Base-by-base conservation (phyloP, 306 rosid genomes). In the Gynostemma pentaphyllum region DNA sequence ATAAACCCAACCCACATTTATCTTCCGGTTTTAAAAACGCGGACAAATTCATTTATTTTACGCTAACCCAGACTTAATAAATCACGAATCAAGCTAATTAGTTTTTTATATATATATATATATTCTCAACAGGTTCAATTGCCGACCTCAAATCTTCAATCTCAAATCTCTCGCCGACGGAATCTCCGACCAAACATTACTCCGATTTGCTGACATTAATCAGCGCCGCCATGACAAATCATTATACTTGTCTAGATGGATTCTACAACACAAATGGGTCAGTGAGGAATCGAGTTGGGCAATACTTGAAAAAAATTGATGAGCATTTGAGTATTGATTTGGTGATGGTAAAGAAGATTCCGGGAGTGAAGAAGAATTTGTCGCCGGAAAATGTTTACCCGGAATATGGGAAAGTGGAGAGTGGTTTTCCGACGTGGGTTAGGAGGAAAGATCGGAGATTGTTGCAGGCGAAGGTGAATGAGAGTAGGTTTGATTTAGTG, bases 231-330 rank as follows among this genome's bases (percentile, higher is more conserved):
- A 88, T 91, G 86, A 91, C 98, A 3, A 91, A 91, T 54, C 68
- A 88, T 51, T 73, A 74, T 83, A 91, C 98, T 52, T 88, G 96
- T n/a, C 82, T 88, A 0, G 98, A 91, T 19, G 98, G 96, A 21
- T 82, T 91, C 23, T 78, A 78, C 0, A 49, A 68, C 49, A 49
- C 76, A 21, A 51, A 70, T 34, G 76, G 62, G 2, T 63, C 67
- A 21, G 73, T 83, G 40, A 79, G 82, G 29, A 19, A 41, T 0
- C 51, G 27, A 27, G 74, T 91, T 0, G 65, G 85, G 73, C 46
- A 68, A 7, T 70, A 47, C 12, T 10, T 87, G 73, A 6, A 29
- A 13, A 56, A 72, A 8, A 84, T 80, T 24, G 71, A 77, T 1
- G 75, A 32, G 18, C 96, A 80, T 7, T 74, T 88, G 2, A 91